Base-by-base conservation (phyloP, 768 basidiomycete genomes). In the Chalciporus pseudorubinellus region DNA sequence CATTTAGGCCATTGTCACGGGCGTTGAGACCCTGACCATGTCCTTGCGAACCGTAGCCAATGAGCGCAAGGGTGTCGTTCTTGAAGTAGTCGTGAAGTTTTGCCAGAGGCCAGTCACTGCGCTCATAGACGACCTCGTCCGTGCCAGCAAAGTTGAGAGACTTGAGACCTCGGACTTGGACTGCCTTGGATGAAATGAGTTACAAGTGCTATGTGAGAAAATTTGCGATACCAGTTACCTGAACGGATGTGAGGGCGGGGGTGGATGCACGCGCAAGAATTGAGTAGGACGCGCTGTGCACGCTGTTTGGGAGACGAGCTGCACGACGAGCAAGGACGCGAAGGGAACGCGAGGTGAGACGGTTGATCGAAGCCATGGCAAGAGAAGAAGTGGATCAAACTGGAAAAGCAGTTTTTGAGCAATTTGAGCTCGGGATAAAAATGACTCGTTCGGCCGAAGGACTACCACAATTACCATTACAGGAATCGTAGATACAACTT, bases 51-150 rank as follows among this genome's bases (percentile, higher is more conserved):
- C 97, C 97, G 69, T 99, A 98, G 53, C 97, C 97, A 63, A 98
- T 98, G 74, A 99, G 85, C 56, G 95, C 95, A 49, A 99, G 91
- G 59, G 95, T 98, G 74, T 99, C 97, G 68, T 98, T 89, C 76
- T 98, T 98, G 83, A 99, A 97, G 82, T 95, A 99, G 71, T 98
- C 94, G 72, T 98, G 95, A 68, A 99, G 86, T 77, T 92, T 98
- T 55, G 92, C 85, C 56, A 95, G 76, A 31, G 97, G 97, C 97
- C 97, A 99, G 82, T 99, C 97, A 61, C 81, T 82, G 58, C 92
- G 91, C 77, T 98, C 95, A 66, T 95, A 98, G 41, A 98, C 91
- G 57, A 82, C 81, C 76, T 98, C 94, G 67, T 93, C 82, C 53
- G 87, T 86, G 63, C 94, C 95, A 48, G 95, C 94, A 74, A 98